Base-by-base conservation (phyloP, 148 eudicot species). In the Heliamphora exappendiculata region DNA sequence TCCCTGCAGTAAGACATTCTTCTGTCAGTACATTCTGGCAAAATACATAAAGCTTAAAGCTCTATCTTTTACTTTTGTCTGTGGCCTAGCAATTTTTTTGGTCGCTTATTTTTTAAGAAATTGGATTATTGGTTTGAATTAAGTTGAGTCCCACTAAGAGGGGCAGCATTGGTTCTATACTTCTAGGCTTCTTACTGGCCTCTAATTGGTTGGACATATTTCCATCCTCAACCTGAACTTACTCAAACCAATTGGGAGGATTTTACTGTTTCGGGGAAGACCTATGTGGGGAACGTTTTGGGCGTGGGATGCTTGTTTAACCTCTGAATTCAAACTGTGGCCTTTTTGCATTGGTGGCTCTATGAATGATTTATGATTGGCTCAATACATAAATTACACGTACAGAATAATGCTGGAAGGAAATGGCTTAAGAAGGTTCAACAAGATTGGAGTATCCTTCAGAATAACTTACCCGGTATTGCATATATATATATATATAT, bases 401-500 rank as follows among this genome's bases (percentile, higher is more conserved):
- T 83, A 37, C 89, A 95, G 97, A 86, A 75, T 78, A 87, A 83
- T 73, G 85, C 86, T 75, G 89, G 87, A 51, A 91, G 98, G 84
- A 95, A 89, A 79, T 95, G 98, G 99, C 93, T 93, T 54, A 93
- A 91, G 85, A 93, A 93, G 85, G 93, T 95, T 70, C 97, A 95
- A 73, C 86, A 85, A 82, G 99, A 95, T 81, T 95, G 99, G 99
- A 87, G 80, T 82, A 91, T 91, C 71, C 99, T 95, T 70, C 96
- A 93, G 72, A 95, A 91, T 75, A 95, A 95, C 75, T 86, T 95
- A 49, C 99, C 99, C 36, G 98, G 99, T 93, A 78, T n/a, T 64
- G 36, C 10, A 70, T 63, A 60, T 67, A 12, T 41, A 22, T 45
- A 22, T 26, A 14, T 13, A n/a, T n/a, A n/a, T n/a, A n/a, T n/a